Percentiles rank a stretch among this genome's conserved stretches.
phyloP scores from a whole-genome alignment of 176 grass and related monocot species.

The Hordeum vulgare region MorexV3_pseudomolecules_assembly NC_058523.1:12316455-12316954 shows the following conservation, averaged over 20 bases:
- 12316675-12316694: neutral
- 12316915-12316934: neutral
- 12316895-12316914: conserved; percentile 9
- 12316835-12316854: neutral
- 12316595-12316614: neutral
- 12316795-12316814: neutral
- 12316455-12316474: neutral
- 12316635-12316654: neutral
- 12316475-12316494: neutral
- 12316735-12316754: neutral
- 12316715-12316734: neutral
- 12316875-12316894: conserved; percentile 25
- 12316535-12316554: neutral
- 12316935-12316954: conserved; percentile 7
- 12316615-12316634: neutral
- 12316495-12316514: neutral
- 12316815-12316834: conserved; percentile 4
- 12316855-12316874: neutral
- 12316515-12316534: neutral
- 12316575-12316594: neutral
- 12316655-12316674: neutral
- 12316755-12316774: neutral
- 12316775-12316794: neutral
- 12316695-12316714: neutral
- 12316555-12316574: neutral